Base-by-base conservation (phyloP, 495 filamentous ascomycete genomes). In the Polyplosphaeria fusca region DNA sequence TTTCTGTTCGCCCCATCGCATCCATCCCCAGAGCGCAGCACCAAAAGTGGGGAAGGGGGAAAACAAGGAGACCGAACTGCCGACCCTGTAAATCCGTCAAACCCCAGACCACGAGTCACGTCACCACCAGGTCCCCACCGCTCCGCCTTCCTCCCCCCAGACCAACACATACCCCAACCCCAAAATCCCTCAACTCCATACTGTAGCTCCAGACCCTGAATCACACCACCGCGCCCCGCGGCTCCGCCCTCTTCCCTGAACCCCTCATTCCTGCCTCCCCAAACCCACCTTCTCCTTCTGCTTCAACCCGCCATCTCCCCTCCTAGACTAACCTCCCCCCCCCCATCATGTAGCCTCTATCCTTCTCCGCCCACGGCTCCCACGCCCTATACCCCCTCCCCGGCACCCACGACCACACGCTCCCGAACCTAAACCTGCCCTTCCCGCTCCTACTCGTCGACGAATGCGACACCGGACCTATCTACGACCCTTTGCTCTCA, bases 301-400 rank as follows among this genome's bases (percentile, higher is more conserved):
- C 16, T 5, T 42, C 9, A 42, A 12, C 11, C 5, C 7, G n/a
- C 9, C 39, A 42, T 42, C 39, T 42, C 52, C 23, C 5, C 24
- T 25, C 13, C 45, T 23, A 16, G 11, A 9, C 20, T 11, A 42
- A 12, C 11, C 5, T 9, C 7, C 9, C 39, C 9, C 20, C 39
- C 20, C 14, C 14, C 30, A 35, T 35, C 30, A 32, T 30, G 16
- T 23, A 56, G 47, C 79, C 80, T 3, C 70, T 79, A 38, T 65
- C 70, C 13, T 84, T 81, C 65, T 76, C 74, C n/a, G 80, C 72
- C 2, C 75, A 76, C 20, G 81, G 82, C 18, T 79, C 78, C 1
- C 82, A 85, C 64, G 82, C 82, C 20, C 77, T 76, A 55, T 85
- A 82, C 57, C 76, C 81, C 16, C 77, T 70, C 5, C 27, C 73